Evolutionary conservation across 2,329 filamentous ascomycete species (phyloP), one percentile per base, ranked within the genome.

Genomic region (Botryotinia convoluta): DNA sequence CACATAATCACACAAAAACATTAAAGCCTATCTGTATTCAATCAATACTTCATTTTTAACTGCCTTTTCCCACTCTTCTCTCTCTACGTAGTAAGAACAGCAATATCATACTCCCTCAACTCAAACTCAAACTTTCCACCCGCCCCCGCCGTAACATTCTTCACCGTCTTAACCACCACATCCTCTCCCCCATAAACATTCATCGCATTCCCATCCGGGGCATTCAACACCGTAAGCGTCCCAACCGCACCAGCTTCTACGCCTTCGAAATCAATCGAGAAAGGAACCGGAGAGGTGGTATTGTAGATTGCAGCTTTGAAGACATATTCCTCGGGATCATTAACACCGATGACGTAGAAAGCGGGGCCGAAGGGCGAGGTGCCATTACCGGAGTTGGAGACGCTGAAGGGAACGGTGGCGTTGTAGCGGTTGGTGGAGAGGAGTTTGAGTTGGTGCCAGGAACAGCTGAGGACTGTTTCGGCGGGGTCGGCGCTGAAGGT

Each of bases 401-500:
- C n/a, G 26, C 59, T 60, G 42, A 73, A 57, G 14, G 73, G 73
- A 10, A 73, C 73, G 48, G 64, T 74, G 45, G 63, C 26, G 4
- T 51, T 65, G 39, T 42, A 73, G 22, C 71, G 71, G 71, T 62
- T 32, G 8, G 22, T 73, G 18, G 73, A 74, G 18, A 74, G 39
- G 10, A 74, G 73, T 44, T 70, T 35, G 3, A 73, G 22, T 62
- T 68, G 62, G n/a, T 74, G 71, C 32, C 48, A 74, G 16, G 57
- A 64, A 5, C 85, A 87, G 1, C 85, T 87, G 18, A 81, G 82
- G 1, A 86, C 87, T 0, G 86, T 87, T 78, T 86, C 74, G 0
- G 82, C 81, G 0, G 85, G 82, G 69, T 87, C 84, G 4, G 79
- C 77, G 4, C 74, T 78, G 75, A 79, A 80, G 22, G 77, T 76